phyloP scores from a whole-genome alignment of 306 rosid species.

The Cicer cuneatum region DNA sequence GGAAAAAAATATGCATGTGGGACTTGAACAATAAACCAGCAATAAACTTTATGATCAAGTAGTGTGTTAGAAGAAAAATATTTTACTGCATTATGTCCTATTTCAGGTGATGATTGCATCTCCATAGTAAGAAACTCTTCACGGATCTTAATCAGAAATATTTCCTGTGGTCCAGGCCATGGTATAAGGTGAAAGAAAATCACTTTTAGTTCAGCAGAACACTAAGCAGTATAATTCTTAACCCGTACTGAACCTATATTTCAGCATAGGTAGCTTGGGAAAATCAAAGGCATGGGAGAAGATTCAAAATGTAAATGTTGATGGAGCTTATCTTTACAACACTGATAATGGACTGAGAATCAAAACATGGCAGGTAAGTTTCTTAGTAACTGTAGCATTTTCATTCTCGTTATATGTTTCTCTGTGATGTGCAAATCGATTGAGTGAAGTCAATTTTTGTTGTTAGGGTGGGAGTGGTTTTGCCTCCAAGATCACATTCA shows the following conservation, averaged over 20 bases:
- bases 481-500: conserved; percentile 69
- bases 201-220: conserved; percentile 19
- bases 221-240: conserved; percentile 18
- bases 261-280: conserved; percentile 97
- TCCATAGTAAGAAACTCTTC: conserved; percentile 88
- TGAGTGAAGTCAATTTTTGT: conserved; percentile 32
- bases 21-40: not conserved
- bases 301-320: conserved; percentile 64
- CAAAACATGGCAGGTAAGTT: conserved; percentile 95
- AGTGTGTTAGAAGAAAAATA: not conserved
- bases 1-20: no score
- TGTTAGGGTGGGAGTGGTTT: conserved; percentile 81
- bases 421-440: not conserved
- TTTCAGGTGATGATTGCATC: conserved; percentile 91
- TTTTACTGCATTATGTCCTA: conserved; percentile 21
- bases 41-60: not conserved
- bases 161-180: conserved; percentile 91
- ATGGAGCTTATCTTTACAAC: conserved; percentile 68
- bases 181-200: conserved; percentile 77
- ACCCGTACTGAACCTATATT: conserved; percentile 39
- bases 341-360: conserved; percentile 85
- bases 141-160: conserved; percentile 62
- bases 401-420: conserved; percentile 4
- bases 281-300: conserved; percentile 66
- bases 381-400: not conserved